Evolutionary conservation across 2,329 filamentous ascomycete genomes (phyloP).

Genomic region (Colletotrichum incanum): DNA sequence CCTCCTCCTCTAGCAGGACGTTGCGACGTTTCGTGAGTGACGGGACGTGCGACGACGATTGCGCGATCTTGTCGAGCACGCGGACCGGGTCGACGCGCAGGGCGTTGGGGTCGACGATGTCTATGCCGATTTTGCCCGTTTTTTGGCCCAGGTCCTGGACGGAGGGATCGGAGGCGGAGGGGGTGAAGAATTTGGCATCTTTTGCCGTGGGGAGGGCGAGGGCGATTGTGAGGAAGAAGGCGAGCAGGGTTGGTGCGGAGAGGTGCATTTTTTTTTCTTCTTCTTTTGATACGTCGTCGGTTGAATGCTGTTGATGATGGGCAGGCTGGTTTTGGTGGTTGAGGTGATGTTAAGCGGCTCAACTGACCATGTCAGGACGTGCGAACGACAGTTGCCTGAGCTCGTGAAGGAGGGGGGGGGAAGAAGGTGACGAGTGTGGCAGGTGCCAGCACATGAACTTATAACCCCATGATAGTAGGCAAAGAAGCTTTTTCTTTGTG

Average conservation of each 20-base stretch:
- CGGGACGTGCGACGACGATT: background rate
- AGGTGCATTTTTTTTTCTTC: constrained; percentile 3
- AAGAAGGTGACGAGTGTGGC: background rate
- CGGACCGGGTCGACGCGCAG: constrained; percentile 38
- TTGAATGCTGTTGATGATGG: background rate
- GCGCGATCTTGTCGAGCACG: background rate
- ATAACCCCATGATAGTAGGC: background rate
- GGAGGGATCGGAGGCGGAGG: background rate
- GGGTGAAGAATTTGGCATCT: constrained; percentile 16
- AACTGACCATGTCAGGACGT: background rate
- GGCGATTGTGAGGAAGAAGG: background rate
- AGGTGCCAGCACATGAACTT: background rate
- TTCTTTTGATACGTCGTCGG: background rate
- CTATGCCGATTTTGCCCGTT: constrained; percentile 36
- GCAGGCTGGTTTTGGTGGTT: background rate
- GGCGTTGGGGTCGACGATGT: constrained; percentile 28
- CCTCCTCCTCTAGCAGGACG: background rate
- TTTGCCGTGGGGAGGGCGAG: constrained; percentile 21
- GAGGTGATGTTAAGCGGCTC: background rate
- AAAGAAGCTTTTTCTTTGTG: constrained; percentile 10
- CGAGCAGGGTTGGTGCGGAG: background rate
- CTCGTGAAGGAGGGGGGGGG: background rate
- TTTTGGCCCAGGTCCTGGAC: constrained; percentile 1
- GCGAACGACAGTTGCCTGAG: background rate
- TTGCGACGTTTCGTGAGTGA: background rate